Evolutionary conservation across 257 asterid species (phyloP).

Genomic region (Ajuga chamaepitys): DNA sequence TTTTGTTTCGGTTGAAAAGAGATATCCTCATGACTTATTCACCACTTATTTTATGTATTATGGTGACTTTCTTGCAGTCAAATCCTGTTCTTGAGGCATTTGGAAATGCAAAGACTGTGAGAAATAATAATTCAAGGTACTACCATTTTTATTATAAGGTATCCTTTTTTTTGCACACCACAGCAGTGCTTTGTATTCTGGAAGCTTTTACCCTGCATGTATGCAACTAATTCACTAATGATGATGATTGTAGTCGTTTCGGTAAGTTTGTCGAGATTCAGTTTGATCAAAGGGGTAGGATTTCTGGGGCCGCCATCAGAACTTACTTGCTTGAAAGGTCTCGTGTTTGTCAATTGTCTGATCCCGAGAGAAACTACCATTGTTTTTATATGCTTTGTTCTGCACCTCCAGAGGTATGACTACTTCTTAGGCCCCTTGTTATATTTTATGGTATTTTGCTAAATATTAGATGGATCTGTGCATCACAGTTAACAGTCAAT

Average conservation of each 20-base stretch:
- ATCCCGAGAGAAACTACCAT: conserved; percentile 98
- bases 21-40: neutral
- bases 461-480: neutral
- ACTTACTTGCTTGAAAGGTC: conserved; percentile 98
- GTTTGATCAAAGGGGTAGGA: conserved; percentile 81
- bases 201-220: neutral
- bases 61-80: conserved; percentile 54
- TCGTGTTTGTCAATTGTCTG: conserved; percentile 98
- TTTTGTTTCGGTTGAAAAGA: too few species aligned
- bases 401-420: conserved; percentile 77
- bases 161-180: neutral
- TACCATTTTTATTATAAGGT: neutral
- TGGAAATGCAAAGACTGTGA: conserved; percentile 98
- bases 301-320: conserved; percentile 98
- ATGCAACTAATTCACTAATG: conserved; percentile 22
- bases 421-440: neutral
- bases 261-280: conserved; percentile 99
- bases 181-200: conserved; percentile 2
- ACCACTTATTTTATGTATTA: neutral
- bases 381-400: conserved; percentile 99
- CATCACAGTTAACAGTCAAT: neutral
- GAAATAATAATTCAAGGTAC: conserved; percentile 97
- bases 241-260: conserved; percentile 67
- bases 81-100: conserved; percentile 99
- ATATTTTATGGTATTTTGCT: neutral